Conservation (phyloP, 1,284 basidiomycete species). For the Pyrrhoderma noxium region DNA sequence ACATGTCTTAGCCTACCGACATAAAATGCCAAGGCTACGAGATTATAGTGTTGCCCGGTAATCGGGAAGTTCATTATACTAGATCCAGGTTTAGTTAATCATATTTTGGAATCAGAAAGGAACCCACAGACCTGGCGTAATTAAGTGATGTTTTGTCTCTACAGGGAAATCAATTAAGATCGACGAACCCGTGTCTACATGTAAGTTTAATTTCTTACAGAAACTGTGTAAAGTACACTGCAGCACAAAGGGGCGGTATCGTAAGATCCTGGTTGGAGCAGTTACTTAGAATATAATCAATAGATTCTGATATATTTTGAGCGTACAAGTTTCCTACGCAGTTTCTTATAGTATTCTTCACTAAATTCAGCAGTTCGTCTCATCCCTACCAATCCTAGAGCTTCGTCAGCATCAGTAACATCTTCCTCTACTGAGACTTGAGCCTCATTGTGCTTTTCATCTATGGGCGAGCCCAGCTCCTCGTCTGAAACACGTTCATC, state of each 20-base stretch:
- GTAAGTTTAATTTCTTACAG: constrained; percentile 32
- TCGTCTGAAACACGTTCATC: constrained; percentile 4
- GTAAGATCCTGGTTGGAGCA: constrained; percentile 39
- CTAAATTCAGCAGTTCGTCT: constrained; percentile 46
- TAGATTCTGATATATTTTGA: background rate
- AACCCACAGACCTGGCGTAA: constrained; percentile 45
- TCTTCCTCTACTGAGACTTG: constrained; percentile 26
- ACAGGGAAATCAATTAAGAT: background rate
- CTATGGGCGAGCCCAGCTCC: constrained; percentile 2
- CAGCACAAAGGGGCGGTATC: constrained; percentile 55
- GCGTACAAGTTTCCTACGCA: constrained; percentile 50
- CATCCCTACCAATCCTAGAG: constrained; percentile 48
- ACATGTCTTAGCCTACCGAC: constrained; percentile 32
- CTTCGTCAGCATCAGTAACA: constrained; percentile 45
- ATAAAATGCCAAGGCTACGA: constrained; percentile 62
- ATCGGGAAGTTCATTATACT: constrained; percentile 65
- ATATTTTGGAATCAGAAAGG: background rate
- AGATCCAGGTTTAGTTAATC: constrained; percentile 7
- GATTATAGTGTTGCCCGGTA: constrained; percentile 48
- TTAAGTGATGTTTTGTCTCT: constrained; percentile 65
- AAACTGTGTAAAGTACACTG: constrained; percentile 62
- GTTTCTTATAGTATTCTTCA: constrained; percentile 50
- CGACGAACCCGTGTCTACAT: background rate
- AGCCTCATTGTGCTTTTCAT: constrained; percentile 9
- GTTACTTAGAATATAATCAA: background rate